These are phyloP conservation scores for Fistulifera pelliculosa DNA, from an alignment of 108 stramenopile genomes.

Conservation along the genomic window DNA sequence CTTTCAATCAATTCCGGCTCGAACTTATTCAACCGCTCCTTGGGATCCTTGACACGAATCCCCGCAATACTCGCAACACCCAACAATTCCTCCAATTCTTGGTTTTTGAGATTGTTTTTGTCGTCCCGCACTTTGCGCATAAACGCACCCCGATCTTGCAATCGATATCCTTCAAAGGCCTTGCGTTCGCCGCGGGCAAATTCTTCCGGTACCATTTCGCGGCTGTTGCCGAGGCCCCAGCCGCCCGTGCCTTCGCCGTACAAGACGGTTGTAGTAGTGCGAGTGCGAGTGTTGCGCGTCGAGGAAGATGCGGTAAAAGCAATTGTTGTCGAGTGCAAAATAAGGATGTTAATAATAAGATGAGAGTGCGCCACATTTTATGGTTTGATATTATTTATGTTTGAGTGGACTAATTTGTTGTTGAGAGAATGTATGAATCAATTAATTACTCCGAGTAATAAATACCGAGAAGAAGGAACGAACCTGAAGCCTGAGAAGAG, in stretches of 20 bases:
- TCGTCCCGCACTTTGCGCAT: conserved; percentile 27
- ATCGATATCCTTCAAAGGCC: conserved; percentile 38
- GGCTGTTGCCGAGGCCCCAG: conserved; percentile 22
- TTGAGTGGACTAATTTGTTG: too few relatives aligned
- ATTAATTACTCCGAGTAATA: too few relatives aligned
- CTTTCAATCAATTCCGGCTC: conserved; percentile 16
- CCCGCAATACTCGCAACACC: conserved; percentile 40
- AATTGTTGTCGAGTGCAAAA: not conserved
- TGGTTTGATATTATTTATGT: too few relatives aligned
- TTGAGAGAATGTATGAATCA: too few relatives aligned
- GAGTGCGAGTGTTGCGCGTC: not conserved
- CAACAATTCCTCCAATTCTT: conserved; percentile 32
- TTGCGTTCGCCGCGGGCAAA: conserved; percentile 23
- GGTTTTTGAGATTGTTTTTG: conserved; percentile 12
- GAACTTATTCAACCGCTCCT: conserved; percentile 30
- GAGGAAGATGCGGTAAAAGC: not conserved
- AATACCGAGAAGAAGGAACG: too few relatives aligned
- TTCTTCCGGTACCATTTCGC: conserved; percentile 34
- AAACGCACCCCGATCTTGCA: conserved; percentile 34
- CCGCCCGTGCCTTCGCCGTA: conserved; percentile 19
- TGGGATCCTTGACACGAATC: conserved; percentile 30
- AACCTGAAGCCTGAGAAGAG: too few relatives aligned
- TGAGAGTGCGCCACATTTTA: too few relatives aligned
- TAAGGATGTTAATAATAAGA: too few relatives aligned
- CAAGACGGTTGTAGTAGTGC: not conserved